Evolutionary conservation across 495 filamentous ascomycete species (phyloP).

Genomic region (Hypomontagnella submonticulosa): DNA sequence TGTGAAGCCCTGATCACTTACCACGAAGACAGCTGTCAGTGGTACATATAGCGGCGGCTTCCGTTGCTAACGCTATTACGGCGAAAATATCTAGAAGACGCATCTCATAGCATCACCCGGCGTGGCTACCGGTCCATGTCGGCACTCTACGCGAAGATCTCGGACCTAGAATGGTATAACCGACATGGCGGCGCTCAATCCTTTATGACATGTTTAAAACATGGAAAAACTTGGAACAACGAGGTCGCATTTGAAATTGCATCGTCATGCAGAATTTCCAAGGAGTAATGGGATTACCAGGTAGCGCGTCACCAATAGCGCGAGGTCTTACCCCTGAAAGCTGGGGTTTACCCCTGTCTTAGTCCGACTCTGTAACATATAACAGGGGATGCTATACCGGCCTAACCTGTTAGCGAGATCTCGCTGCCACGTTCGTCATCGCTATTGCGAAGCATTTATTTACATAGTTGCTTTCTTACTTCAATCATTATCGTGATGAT

Average conservation of each 20-base stretch:
- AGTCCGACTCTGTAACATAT: constrained; percentile 1
- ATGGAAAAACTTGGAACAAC: constrained; percentile 33
- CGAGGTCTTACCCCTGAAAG: constrained; percentile 18
- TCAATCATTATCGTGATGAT: constrained; percentile 1
- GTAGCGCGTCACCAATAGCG: constrained; percentile 12
- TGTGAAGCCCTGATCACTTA: constrained; percentile 17
- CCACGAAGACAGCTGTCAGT: constrained; percentile 39
- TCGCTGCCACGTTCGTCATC: background rate
- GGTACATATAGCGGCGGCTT: constrained; percentile 23
- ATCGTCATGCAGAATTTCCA: constrained; percentile 24
- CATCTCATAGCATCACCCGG: constrained; percentile 21
- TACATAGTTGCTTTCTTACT: too few relatives aligned
- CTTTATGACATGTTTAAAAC: constrained; percentile 22
- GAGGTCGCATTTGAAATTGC: constrained; percentile 30
- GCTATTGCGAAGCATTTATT: too few relatives aligned
- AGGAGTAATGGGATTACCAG: constrained; percentile 7
- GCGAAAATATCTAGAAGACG: constrained; percentile 15
- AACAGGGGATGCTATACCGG: background rate
- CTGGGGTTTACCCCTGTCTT: constrained; percentile 14
- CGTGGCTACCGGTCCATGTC: constrained; percentile 10
- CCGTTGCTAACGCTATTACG: constrained; percentile 12
- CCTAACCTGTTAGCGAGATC: constrained; percentile 1
- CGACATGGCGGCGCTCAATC: background rate
- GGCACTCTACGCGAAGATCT: background rate
- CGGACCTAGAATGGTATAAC: constrained; percentile 5